These are phyloP conservation scores for Cetraspora pellucida DNA, from an alignment of 192 early-diverging fungal genomes.

Conservation along the genomic window DNA sequence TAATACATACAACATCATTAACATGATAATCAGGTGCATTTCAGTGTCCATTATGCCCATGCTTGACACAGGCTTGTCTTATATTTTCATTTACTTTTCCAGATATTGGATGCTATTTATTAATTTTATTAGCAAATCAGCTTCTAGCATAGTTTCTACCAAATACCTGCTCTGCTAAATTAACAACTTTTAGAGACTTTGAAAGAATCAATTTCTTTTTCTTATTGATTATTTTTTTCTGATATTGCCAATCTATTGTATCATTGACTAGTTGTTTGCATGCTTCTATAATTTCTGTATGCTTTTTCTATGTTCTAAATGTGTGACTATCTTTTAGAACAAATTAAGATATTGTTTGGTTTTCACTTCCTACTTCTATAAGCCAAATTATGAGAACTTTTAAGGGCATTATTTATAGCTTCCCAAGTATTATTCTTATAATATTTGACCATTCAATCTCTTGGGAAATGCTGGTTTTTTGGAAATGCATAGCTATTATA, in stretches of 20 bases:
- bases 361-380: too few relatives aligned
- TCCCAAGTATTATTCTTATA: constrained; percentile 10
- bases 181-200: background rate
- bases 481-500: background rate
- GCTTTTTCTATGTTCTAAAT: constrained; percentile 23
- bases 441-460: too few relatives aligned
- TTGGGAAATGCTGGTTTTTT: background rate
- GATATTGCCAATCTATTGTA: too few relatives aligned
- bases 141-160: constrained; percentile 1
- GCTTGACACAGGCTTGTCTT: too few relatives aligned
- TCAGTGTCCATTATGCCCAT: too few relatives aligned
- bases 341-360: too few relatives aligned
- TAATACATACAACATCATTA: too few relatives aligned
- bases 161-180: constrained; percentile 24
- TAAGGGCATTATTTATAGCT: constrained; percentile 24
- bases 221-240: too few relatives aligned
- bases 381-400: background rate
- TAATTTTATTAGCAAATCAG: constrained; percentile 12
- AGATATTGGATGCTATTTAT: background rate
- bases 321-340: background rate
- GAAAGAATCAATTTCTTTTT: too few relatives aligned
- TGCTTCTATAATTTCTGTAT: constrained; percentile 12
- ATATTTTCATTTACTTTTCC: too few relatives aligned
- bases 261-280: too few relatives aligned
- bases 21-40: too few relatives aligned